phyloP scores from a whole-genome alignment of 352 stramenopile genomes.

The Pythium sp. region DNA sequence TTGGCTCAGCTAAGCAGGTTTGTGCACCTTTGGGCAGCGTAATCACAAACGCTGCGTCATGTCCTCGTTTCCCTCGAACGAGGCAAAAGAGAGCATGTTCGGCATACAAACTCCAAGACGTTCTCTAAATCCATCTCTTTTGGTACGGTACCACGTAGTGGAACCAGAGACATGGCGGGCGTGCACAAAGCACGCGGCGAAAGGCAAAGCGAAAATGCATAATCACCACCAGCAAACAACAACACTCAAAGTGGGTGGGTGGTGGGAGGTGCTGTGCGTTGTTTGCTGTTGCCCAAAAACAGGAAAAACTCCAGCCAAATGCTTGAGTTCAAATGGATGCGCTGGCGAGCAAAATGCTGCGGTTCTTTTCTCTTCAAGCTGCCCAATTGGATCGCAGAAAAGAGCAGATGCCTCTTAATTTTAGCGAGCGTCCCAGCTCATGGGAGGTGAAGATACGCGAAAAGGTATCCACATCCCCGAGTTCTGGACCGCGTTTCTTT shows the following conservation, averaged over 20 bases:
- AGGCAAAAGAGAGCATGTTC: background rate
- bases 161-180: slow-evolving; percentile 10
- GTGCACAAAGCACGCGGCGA: background rate
- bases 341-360: background rate
- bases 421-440: background rate
- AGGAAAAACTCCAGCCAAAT: background rate
- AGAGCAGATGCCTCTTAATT: background rate
- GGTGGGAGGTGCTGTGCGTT: background rate
- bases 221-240: slow-evolving; percentile 1
- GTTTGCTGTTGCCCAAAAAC: background rate
- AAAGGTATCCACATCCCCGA: background rate
- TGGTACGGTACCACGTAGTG: background rate
- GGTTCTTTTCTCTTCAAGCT: background rate
- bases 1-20: background rate
- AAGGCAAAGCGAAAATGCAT: background rate
- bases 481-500: slow-evolving; percentile 1
- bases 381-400: background rate
- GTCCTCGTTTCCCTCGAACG: background rate
- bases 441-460: background rate
- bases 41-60: slow-evolving; percentile 1
- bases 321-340: background rate
- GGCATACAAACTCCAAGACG: background rate
- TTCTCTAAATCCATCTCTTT: background rate
- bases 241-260: background rate
- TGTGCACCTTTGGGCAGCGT: background rate